Evolutionary conservation across 768 basidiomycete species (phyloP), one percentile per base, ranked within the genome.

Genomic region (Tylopilus rubrobrunneus): DNA sequence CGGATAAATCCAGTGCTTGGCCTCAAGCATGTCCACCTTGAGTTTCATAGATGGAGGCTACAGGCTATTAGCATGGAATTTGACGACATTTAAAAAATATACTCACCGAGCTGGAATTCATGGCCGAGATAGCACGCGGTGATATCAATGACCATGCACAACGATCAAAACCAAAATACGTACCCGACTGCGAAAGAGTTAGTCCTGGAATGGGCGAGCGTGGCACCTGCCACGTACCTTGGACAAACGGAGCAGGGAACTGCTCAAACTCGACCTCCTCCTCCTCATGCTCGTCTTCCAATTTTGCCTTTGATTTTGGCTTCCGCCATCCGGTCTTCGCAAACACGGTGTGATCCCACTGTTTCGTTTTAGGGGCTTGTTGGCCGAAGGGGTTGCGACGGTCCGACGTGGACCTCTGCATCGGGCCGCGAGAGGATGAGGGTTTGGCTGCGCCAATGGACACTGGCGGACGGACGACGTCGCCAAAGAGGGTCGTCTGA

Each of bases 261-360:
- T 94, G 90, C 58, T 88, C 89, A 65, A 94, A 87, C 56, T 86
- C 87, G 15, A 86, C 70, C 0, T 62, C 67, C 52, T 83, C 85
- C 25, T 82, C 85, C n/a, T 83, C 82, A 1, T 75, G 74, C 14
- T 78, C 80, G 9, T 78, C 81, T 45, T 78, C 79, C 33, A 73
- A 72, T 76, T 68, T 83, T 84, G 7, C 76, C 76, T 66, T 82
- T 86, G 65, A 62, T 60, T 78, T 81, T 39, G 72, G 69, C 48
- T 74, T 79, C 62, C 76, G 84, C 72, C 80, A 71, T 0, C 92
- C 93, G 4, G 86, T 82, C 72, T 91, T 89, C 6, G 93, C 86
- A 63, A 90, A 96, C 12, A 76, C 83, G 0, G 94, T 92, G 23
- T 91, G 86, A 65, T 98, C 93, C 97, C 97, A 99, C 45, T 77